Evolutionary conservation across 129 eudicot species (phyloP), one percentile per base, ranked within the genome.

Genomic region (Silybum marianum): DNA sequence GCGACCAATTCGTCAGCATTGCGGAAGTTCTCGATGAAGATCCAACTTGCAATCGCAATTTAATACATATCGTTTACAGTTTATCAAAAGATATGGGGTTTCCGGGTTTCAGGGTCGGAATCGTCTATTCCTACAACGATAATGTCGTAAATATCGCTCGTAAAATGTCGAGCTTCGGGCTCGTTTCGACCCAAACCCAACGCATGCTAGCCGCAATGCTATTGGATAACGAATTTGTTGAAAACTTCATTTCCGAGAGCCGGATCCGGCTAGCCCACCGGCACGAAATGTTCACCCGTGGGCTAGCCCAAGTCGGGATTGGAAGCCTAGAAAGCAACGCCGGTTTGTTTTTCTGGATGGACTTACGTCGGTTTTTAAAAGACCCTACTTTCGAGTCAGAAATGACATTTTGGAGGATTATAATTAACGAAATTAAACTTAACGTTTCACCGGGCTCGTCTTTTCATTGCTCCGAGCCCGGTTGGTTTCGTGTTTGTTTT

Each of bases 81-180:
- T 85, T 88, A 18, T 88, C 95, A 0, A 90, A 90, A 72, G 95
- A 90, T 39, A 80, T 88, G 86, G 92, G 92, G 24, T 84, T 91
- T 68, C 95, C 95, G 0, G 95, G 95, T 4, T 91, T 91, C 75
- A 80, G 95, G 67, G 92, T 88, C 3, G 95, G 95, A 74, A 83
- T 87, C 9, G 80, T 91, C 8, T 91, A 88, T 76, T 91, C 95
- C 0, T 91, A 91, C 88, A 91, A 91, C 36, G 88, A 91, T 28
- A 7, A 70, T 3, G 95, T 91, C 3, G 88, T 88, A 8, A 83
- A n/a, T 11, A 46, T 82, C 22, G 92, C 92, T 0, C 73, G 92
- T 30, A 91, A 85, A 74, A 88, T 91, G 92, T 88, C 95, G 6
- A 91, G 92, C 32, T 91, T 91, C 12, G 89, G 90, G 26, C 84